Percentiles rank a stretch among this genome's conserved stretches.
These are phyloP conservation scores for Pyrenophora seminiperda DNA, from an alignment of 2,329 filamentous ascomycete genomes.

Conservation along the genomic window DNA sequence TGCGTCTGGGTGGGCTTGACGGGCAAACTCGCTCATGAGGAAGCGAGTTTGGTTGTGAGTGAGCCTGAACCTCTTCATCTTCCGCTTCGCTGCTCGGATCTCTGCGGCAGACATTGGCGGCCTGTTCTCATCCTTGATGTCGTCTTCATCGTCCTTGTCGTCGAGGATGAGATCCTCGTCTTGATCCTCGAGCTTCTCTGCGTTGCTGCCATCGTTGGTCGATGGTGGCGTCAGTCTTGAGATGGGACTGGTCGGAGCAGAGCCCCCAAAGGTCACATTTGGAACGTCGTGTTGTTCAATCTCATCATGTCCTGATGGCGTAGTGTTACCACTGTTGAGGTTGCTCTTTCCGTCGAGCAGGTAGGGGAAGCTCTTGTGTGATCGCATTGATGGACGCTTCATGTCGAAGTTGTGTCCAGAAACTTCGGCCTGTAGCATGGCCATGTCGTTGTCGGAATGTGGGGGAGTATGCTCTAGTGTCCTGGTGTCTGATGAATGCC, in stretches of 20 bases:
- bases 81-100: conserved; percentile 56
- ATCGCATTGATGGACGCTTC: conserved; percentile 49
- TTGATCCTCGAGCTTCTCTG: conserved; percentile 48
- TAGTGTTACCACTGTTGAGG: conserved; percentile 30
- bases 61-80: conserved; percentile 80
- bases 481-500: conserved; percentile 49
- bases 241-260: conserved; percentile 53
- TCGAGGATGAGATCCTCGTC: conserved; percentile 48
- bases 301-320: conserved; percentile 43
- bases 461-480: conserved; percentile 42
- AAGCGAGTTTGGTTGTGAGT: conserved; percentile 98
- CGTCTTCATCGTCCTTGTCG: conserved; percentile 47
- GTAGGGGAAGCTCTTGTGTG: conserved; percentile 53
- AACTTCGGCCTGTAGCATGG: conserved; percentile 45
- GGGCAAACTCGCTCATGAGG: conserved; percentile 94
- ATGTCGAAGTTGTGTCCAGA: conserved; percentile 44
- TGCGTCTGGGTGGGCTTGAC: conserved; percentile 91
- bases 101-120: conserved; percentile 55
- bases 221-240: conserved; percentile 54
- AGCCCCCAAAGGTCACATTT: conserved; percentile 49
- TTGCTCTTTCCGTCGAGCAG: conserved; percentile 46
- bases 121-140: conserved; percentile 40
- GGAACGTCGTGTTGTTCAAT: conserved; percentile 44
- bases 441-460: conserved; percentile 47
- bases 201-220: conserved; percentile 42